Evolutionary conservation across 805 yeast genomes (phyloP), one percentile per base, ranked within the genome.

Genomic region (Clavispora vitiphila): DNA sequence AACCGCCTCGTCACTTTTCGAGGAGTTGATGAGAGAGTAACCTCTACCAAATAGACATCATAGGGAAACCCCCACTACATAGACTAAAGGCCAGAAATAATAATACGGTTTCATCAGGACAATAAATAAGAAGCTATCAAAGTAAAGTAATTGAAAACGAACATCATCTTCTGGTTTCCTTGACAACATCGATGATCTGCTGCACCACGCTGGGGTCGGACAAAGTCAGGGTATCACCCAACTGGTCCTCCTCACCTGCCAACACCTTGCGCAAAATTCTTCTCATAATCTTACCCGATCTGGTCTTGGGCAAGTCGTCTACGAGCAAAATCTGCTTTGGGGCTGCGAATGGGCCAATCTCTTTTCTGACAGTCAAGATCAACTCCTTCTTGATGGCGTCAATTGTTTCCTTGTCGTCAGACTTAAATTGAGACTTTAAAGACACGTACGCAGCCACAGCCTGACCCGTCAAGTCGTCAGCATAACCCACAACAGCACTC

Each of bases 271-370:
- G 83, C 67, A 93, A 77, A 49, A 93, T 85, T 74, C 99, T 86
- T 76, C 99, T 86, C 96, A 93, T 91, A 61, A 93, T 91, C 77
- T 93, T 93, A 55, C 99, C 99, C 9, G 96, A 88, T 72, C 99
- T 81, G 19, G 99, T 93, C 78, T 91, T 93, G 69, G 99, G 99
- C 65, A 93, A 78, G 61, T 93, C 98, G 46, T 80, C 83, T 42
- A 91, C 95, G 45, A 90, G 69, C 54, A 83, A 72, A 44, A 90
- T 81, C 38, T 81, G 72, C 67, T 90, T 90, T 60, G 99, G 99
- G 43, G 98, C 95, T 16, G 99, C 99, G 67, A 88, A 88, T 37
- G 88, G 88, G 35, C 96, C 96, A 64, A 89, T 89, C 58, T 84
- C 88, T 63, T 86, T 84, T 66, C 99, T 80, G 38, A 93, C 96